Evolutionary conservation across 495 filamentous ascomycete genomes (phyloP), one percentile per base, ranked within the genome.

Genomic region (Chaetomium cochliodes): DNA sequence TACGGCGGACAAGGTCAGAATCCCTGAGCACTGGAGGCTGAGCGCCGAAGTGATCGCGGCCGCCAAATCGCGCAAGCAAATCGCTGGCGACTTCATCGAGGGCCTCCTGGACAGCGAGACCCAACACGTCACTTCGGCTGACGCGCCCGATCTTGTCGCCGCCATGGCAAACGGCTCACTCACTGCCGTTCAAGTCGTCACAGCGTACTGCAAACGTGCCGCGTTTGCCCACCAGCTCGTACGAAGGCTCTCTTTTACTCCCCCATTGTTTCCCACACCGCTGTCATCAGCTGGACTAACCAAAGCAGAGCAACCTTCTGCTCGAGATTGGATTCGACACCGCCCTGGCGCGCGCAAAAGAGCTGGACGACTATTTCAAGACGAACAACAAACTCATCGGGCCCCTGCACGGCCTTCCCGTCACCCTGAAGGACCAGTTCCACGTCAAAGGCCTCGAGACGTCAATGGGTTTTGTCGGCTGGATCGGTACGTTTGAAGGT

Each of bases 371-470:
- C 23, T 80, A 75, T 49, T 66, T 83, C 64, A 65, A 72, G 8
- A 71, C 73, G 41, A 83, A 81, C 25, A 80, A 82, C 11, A 77
- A 73, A 30, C 76, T 79, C 0, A 53, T 86, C 37, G 89, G 89
- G 2, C 84, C 86, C 0, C 76, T 92, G 0, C 88, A 91, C 67
- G 88, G 88, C 12, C 80, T 92, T 0, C 88, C 89, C 3, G 78
- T 91, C 22, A 81, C 79, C 9, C 66, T 90, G 25, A 89, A 91
- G 67, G 89, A 91, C 66, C 80, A 81, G 28, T 90, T 91, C 76
- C 78, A 86, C 58, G 70, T 91, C 26, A 74, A 80, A 63, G 86
- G 82, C 28, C 72, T 82, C 13, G 83, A 89, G 64, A 72, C 76
- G 1, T 77, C 78, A 7, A 73, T 73, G 51, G 67, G 72, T 0